Conservation (phyloP, 345 rosid species). For the Eucalyptus viminalis region DNA sequence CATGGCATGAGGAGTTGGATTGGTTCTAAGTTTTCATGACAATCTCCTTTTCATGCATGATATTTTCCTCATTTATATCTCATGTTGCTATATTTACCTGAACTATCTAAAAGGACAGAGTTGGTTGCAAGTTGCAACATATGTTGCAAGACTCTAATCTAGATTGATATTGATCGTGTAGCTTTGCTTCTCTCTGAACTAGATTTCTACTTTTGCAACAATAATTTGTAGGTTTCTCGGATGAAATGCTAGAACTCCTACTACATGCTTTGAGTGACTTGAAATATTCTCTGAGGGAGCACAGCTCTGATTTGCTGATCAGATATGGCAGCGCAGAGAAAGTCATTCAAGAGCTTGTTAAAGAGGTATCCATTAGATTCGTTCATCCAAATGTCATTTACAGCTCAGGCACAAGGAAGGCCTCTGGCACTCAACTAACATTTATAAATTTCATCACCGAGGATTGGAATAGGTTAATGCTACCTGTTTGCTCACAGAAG, state of each 20-base stretch:
- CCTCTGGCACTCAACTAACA: neutral
- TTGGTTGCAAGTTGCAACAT: neutral
- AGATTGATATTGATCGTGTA: neutral
- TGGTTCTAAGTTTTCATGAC: neutral
- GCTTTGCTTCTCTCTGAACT: neutral
- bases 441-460: neutral
- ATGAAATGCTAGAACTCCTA: slow-evolving; percentile 58
- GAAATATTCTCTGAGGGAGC: slow-evolving; percentile 37
- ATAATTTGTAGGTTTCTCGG: slow-evolving; percentile 48
- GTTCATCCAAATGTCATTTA: neutral
- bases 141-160: neutral
- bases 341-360: slow-evolving; percentile 43
- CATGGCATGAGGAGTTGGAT: neutral
- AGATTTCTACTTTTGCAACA: neutral
- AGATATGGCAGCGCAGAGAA: slow-evolving; percentile 62
- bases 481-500: slow-evolving; percentile 47
- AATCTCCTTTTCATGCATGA: neutral
- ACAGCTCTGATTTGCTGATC: slow-evolving; percentile 68
- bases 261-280: slow-evolving; percentile 57
- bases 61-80: neutral
- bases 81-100: neutral
- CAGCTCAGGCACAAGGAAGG: neutral
- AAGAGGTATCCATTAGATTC: slow-evolving; percentile 30
- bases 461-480: slow-evolving; percentile 48
- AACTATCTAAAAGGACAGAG: neutral